phyloP scores from a whole-genome alignment of 441 rosid species.

The Cnidoscolus chayamansa region DNA sequence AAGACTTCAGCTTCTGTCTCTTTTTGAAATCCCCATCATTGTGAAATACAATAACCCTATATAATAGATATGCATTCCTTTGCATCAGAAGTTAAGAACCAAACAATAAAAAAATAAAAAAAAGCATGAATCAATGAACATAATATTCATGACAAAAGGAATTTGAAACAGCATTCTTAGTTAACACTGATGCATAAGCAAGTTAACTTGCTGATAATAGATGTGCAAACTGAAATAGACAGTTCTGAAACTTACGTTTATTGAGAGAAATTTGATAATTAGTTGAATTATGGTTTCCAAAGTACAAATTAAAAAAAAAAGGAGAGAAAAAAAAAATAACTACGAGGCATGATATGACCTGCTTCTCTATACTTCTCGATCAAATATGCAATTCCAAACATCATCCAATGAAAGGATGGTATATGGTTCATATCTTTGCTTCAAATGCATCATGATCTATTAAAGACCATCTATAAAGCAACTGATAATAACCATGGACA shows the following conservation, averaged over 20 bases:
- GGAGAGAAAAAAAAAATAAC: too few relatives aligned
- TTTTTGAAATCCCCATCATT: neutral
- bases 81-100: neutral
- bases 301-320: neutral
- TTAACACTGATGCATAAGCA: neutral
- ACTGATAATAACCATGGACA: neutral
- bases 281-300: neutral
- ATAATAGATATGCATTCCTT: neutral
- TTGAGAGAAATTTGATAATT: neutral
- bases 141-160: neutral
- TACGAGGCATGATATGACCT: too few relatives aligned
- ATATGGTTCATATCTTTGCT: too few relatives aligned
- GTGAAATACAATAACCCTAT: conserved; percentile 6
- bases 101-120: neutral
- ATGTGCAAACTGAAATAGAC: neutral
- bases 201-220: neutral
- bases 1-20: conserved; percentile 7
- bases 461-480: neutral
- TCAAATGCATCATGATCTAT: too few relatives aligned
- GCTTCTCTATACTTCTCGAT: too few relatives aligned
- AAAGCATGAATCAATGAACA: neutral
- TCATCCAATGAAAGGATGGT: too few relatives aligned
- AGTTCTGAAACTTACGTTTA: too few relatives aligned
- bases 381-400: too few relatives aligned
- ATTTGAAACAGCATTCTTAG: neutral